phyloP scores from a whole-genome alignment of 345 rosid genomes.

The Excoecaria agallocha region DNA sequence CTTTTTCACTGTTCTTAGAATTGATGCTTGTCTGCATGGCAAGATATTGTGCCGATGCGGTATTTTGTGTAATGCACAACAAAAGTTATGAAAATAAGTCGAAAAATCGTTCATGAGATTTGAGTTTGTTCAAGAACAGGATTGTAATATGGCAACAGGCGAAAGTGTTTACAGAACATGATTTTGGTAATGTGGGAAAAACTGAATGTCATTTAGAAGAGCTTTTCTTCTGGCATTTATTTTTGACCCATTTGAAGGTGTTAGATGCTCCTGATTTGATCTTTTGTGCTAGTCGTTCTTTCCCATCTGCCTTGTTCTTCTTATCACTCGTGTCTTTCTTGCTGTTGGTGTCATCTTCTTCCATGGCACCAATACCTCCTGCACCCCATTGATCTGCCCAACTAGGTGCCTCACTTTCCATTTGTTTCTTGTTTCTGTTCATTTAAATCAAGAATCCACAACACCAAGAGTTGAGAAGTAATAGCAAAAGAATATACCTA shows the following conservation, averaged over 20 bases:
- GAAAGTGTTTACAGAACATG: background rate
- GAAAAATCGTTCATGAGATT: background rate
- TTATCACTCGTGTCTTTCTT: slow-evolving; percentile 33
- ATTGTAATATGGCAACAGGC: background rate
- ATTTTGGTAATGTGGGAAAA: background rate
- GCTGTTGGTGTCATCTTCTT: slow-evolving; percentile 33
- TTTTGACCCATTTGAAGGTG: slow-evolving; percentile 66
- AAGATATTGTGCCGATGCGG: too few relatives aligned
- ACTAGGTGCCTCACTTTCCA: slow-evolving; percentile 80
- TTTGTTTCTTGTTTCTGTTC: slow-evolving; percentile 12
- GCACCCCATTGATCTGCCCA: slow-evolving; percentile 98
- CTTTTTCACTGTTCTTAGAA: background rate
- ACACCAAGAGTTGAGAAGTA: too few relatives aligned
- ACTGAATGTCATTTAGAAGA: slow-evolving; percentile 12
- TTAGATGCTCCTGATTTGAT: slow-evolving; percentile 34
- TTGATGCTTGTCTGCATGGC: background rate
- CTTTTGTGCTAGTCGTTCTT: slow-evolving; percentile 39
- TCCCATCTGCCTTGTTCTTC: slow-evolving; percentile 36
- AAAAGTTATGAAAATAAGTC: background rate
- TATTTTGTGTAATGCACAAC: background rate
- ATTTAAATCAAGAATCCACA: too few relatives aligned
- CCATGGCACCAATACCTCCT: slow-evolving; percentile 63
- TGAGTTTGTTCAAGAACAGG: too few relatives aligned
- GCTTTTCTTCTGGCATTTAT: slow-evolving; percentile 41
- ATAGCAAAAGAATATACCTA: too few relatives aligned